phyloP scores from a whole-genome alignment of 1,284 basidiomycete genomes.

The Puccinia horiana region DNA sequence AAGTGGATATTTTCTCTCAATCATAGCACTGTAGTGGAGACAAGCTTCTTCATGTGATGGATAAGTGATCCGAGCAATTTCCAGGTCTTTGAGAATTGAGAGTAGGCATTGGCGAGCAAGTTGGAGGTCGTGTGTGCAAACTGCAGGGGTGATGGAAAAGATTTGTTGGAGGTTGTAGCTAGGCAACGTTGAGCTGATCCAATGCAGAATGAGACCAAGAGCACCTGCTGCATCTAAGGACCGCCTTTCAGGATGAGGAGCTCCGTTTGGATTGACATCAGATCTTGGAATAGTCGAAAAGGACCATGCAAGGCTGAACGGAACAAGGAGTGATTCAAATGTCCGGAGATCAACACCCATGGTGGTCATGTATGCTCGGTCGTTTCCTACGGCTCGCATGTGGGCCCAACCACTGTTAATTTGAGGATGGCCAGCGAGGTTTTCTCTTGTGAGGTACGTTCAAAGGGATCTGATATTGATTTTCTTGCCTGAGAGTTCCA shows the following conservation, averaged over 20 bases:
- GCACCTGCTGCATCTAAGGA: background rate
- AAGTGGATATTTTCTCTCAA: background rate
- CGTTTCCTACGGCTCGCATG: background rate
- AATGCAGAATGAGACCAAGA: background rate
- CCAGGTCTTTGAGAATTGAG: background rate
- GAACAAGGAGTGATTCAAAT: background rate
- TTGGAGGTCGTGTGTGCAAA: background rate
- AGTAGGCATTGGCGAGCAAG: background rate
- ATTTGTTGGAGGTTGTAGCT: background rate
- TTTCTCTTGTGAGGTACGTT: no score
- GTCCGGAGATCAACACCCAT: background rate
- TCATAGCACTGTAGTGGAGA: background rate
- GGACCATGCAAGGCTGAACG: background rate
- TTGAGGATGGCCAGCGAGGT: background rate
- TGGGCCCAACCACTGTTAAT: background rate
- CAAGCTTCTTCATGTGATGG: background rate
- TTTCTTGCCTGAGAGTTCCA: no score
- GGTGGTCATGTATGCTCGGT: background rate
- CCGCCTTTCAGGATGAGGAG: background rate
- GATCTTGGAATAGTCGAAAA: background rate
- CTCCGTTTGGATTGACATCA: background rate
- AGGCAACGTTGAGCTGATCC: background rate
- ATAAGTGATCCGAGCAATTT: background rate
- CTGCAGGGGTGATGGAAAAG: background rate
- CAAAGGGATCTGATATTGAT: no score